Percentiles rank a stretch among this genome's conserved stretches.
phyloP scores from a whole-genome alignment of 2,329 filamentous ascomycete genomes.

The Cordyceps pruinosa region DNA sequence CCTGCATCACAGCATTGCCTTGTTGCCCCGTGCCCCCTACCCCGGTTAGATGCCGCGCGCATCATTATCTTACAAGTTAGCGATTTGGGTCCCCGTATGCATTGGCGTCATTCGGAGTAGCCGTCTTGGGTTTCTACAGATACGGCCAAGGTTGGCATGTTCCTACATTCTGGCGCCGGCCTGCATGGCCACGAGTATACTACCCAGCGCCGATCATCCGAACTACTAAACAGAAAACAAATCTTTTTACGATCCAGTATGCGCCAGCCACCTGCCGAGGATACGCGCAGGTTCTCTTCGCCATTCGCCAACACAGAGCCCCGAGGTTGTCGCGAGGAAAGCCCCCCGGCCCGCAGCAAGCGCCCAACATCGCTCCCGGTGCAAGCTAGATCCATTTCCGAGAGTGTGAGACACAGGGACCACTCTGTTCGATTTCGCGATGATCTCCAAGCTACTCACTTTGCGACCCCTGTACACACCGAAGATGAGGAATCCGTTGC shows the following conservation, averaged over 20 bases:
- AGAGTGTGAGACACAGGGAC: conserved; percentile 32
- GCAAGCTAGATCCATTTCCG: conserved; percentile 29
- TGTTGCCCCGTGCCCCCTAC: not conserved
- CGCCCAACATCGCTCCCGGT: conserved; percentile 14
- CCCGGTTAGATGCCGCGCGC: not conserved
- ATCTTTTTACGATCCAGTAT: conserved; percentile 38
- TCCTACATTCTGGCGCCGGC: conserved; percentile 52
- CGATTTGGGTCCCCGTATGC: not conserved
- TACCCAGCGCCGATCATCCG: conserved; percentile 25
- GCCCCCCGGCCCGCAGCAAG: not conserved
- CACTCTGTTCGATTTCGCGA: conserved; percentile 42
- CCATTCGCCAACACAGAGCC: not conserved
- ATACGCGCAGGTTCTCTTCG: conserved; percentile 15
- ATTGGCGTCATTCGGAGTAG: not conserved
- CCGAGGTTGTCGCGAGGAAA: not conserved
- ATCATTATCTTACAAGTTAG: not conserved
- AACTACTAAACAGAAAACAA: conserved; percentile 29
- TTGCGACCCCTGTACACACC: conserved; percentile 28
- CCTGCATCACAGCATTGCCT: not conserved
- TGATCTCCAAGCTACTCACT: conserved; percentile 26
- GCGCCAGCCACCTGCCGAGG: conserved; percentile 27
- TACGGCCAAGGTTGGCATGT: conserved; percentile 36
- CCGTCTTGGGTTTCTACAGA: not conserved
- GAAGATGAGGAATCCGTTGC: conserved; percentile 42
- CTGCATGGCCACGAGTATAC: conserved; percentile 56